Evolutionary conservation across 2,329 filamentous ascomycete genomes (phyloP).

Genomic region (Talaromyces piceae): DNA sequence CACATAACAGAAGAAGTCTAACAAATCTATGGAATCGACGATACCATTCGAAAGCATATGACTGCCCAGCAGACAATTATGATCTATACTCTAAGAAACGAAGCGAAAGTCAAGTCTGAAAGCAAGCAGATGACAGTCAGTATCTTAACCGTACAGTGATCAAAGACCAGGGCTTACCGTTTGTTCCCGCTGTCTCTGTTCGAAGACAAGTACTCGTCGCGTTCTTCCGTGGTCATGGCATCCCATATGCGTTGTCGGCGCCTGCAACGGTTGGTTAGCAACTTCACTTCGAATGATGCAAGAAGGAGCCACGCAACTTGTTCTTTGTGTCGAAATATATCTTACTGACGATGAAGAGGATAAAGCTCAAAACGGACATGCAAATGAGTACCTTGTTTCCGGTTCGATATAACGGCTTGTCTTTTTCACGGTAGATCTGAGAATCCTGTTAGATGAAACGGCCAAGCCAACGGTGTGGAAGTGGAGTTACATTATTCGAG

Average conservation of each 20-base stretch:
- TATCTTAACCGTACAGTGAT: neutral
- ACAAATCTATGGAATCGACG: too few relatives aligned
- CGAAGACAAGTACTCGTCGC: conserved; percentile 29
- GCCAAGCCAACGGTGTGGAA: neutral
- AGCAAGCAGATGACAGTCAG: neutral
- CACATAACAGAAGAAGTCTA: too few relatives aligned
- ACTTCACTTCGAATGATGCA: conserved; percentile 5
- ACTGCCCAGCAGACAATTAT: neutral
- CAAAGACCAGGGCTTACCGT: conserved; percentile 24
- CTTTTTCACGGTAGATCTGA: conserved; percentile 49
- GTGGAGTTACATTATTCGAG: conserved; percentile 25
- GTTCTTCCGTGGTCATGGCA: conserved; percentile 33
- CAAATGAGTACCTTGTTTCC: conserved; percentile 53
- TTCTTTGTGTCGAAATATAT: conserved; percentile 35
- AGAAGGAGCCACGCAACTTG: conserved; percentile 21
- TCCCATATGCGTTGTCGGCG: conserved; percentile 31
- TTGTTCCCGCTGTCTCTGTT: conserved; percentile 37
- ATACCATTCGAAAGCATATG: too few relatives aligned
- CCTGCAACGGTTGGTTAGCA: conserved; percentile 14
- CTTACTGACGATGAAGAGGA: conserved; percentile 42
- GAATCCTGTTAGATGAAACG: neutral
- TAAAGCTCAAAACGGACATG: conserved; percentile 43
- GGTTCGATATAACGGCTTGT: conserved; percentile 50
- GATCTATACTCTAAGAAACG: conserved; percentile 9
- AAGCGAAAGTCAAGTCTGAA: conserved; percentile 31